phyloP scores from a whole-genome alignment of 2,329 filamentous ascomycete genomes.

The Aureobasidium pullulans region DNA sequence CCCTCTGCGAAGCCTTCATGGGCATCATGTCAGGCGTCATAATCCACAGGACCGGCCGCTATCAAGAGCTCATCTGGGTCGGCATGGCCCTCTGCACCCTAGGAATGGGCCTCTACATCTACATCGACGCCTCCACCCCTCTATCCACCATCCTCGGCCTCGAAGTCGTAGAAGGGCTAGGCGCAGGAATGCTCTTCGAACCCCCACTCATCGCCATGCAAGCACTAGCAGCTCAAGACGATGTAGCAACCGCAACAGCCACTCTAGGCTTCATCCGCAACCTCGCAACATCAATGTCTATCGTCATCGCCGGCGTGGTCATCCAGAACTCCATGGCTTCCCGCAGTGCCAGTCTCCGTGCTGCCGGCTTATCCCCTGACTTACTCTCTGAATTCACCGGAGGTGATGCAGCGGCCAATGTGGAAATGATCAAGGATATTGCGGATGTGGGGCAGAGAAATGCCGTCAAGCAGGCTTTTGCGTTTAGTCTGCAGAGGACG shows the following conservation, averaged over 20 bases:
- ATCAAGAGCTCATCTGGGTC: constrained; percentile 39
- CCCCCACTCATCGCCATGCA: constrained; percentile 51
- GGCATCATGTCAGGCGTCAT: constrained; percentile 41
- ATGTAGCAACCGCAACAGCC: constrained; percentile 46
- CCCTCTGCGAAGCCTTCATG: constrained; percentile 35
- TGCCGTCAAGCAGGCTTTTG: constrained; percentile 40
- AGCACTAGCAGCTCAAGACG: constrained; percentile 41
- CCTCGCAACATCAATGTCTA: constrained; percentile 39
- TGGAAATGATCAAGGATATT: constrained; percentile 36
- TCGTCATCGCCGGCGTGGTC: constrained; percentile 44
- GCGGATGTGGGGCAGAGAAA: constrained; percentile 30
- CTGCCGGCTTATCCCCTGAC: constrained; percentile 19
- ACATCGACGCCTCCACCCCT: constrained; percentile 30
- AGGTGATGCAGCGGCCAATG: constrained; percentile 40
- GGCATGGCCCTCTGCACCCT: constrained; percentile 37
- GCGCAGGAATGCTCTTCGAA: constrained; percentile 47
- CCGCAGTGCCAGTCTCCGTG: constrained; percentile 10
- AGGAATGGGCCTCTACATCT: constrained; percentile 43
- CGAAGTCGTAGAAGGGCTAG: constrained; percentile 44
- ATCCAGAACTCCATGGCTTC: constrained; percentile 40
- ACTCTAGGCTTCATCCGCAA: constrained; percentile 43
- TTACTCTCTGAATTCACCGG: constrained; percentile 33
- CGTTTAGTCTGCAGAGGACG: constrained; percentile 43
- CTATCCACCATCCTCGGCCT: constrained; percentile 39
- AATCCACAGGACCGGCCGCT: constrained; percentile 45